Conservation (phyloP, 2,329 filamentous ascomycete genomes). For the Epichloe festucae region DNA sequence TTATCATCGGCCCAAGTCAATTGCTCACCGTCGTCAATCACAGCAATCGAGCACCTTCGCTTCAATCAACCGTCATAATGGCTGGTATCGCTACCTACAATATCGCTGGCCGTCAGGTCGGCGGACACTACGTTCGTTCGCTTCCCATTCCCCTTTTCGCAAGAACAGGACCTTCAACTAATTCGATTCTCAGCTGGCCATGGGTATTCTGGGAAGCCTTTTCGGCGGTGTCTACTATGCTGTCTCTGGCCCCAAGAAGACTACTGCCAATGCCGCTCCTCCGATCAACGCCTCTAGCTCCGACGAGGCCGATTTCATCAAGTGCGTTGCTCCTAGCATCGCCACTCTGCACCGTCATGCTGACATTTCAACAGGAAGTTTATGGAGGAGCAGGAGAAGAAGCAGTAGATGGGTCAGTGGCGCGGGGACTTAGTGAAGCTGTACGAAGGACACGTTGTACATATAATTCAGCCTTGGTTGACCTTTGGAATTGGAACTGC, state of each 20-base stretch:
- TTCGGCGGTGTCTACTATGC: slow-evolving; percentile 36
- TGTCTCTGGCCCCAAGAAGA: slow-evolving; percentile 30
- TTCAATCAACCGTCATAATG: slow-evolving; percentile 18
- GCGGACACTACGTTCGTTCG: slow-evolving; percentile 45
- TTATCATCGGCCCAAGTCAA: slow-evolving; percentile 9
- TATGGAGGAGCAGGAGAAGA: slow-evolving; percentile 28
- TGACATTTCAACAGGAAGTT: slow-evolving; percentile 21
- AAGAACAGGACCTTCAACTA: slow-evolving; percentile 2
- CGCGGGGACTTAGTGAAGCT: slow-evolving; percentile 8
- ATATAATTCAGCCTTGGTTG: slow-evolving; percentile 12
- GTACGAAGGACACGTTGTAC: slow-evolving; percentile 21
- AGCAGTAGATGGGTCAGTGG: slow-evolving; percentile 19
- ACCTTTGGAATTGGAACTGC: neutral
- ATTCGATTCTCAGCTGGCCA: slow-evolving; percentile 35
- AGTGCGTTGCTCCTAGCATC: slow-evolving; percentile 32
- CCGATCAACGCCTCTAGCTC: slow-evolving; percentile 50
- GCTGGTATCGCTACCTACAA: slow-evolving; percentile 33
- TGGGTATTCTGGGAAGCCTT: slow-evolving; percentile 39
- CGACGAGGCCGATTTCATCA: slow-evolving; percentile 53
- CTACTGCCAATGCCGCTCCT: slow-evolving; percentile 33
- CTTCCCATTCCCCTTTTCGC: slow-evolving; percentile 5
- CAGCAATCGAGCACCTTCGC: slow-evolving; percentile 10
- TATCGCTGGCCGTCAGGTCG: slow-evolving; percentile 46
- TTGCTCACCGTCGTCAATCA: neutral
- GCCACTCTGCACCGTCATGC: neutral